Conservation (phyloP, 345 rosid species). For the Ceriops zippeliana region DNA sequence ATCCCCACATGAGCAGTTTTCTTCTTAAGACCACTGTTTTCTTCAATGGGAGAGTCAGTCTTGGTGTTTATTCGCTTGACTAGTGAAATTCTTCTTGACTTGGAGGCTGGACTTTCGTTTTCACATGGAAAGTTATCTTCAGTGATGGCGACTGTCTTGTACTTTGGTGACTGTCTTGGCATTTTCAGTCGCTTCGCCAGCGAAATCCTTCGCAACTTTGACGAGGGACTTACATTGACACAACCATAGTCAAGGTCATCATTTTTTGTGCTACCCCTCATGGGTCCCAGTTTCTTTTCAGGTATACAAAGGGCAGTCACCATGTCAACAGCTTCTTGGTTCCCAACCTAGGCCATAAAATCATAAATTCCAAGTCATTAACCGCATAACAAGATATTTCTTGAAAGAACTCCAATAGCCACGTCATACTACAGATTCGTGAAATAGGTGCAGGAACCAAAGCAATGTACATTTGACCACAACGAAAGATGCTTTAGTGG, state of each 20-base stretch:
- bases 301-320: constrained; percentile 29
- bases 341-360: constrained; percentile 42
- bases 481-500: background rate
- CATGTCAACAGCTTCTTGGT: constrained; percentile 68
- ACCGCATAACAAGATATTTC: background rate
- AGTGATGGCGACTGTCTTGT: constrained; percentile 5
- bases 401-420: too few species aligned
- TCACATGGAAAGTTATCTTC: constrained; percentile 35
- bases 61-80: constrained; percentile 39
- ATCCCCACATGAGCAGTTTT: constrained; percentile 30
- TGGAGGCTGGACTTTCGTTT: constrained; percentile 52
- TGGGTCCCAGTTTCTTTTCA: constrained; percentile 30
- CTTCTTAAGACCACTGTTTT: constrained; percentile 31
- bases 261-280: constrained; percentile 17
- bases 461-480: background rate
- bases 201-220: constrained; percentile 54
- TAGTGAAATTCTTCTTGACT: constrained; percentile 45
- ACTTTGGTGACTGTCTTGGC: constrained; percentile 33
- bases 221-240: constrained; percentile 64
- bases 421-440: background rate
- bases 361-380: constrained; percentile 7
- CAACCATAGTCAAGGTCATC: constrained; percentile 32
- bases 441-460: background rate
- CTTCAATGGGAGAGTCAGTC: constrained; percentile 34
- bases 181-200: constrained; percentile 46